These are phyloP conservation scores for Xylaria scruposa DNA, from an alignment of 495 filamentous ascomycete species.

Conservation along the genomic window DNA sequence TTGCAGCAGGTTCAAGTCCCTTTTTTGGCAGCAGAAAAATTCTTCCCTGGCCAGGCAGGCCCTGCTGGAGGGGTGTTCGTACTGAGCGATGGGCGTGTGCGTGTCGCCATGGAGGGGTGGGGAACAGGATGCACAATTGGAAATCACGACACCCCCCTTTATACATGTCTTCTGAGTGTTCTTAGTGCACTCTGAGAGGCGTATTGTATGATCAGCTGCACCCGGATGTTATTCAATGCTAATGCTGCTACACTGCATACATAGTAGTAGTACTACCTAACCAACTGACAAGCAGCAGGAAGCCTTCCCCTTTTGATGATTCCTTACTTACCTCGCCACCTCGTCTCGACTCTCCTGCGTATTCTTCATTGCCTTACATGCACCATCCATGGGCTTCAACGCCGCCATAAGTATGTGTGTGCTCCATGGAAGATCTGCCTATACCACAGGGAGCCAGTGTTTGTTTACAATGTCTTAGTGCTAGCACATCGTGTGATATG, in stretches of 20 bases:
- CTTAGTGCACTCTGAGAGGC: conserved; percentile 17
- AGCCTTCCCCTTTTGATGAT: not conserved
- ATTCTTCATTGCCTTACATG: not conserved
- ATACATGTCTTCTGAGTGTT: conserved; percentile 13
- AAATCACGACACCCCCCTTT: conserved; percentile 30
- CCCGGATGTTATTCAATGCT: not conserved
- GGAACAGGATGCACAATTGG: conserved; percentile 27
- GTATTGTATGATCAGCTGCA: conserved; percentile 26
- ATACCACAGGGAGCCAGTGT: not conserved
- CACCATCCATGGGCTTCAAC: conserved; percentile 8
- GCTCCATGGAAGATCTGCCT: conserved; percentile 8
- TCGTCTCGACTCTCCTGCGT: not conserved
- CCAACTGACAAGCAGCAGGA: not conserved
- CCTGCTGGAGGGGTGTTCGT: conserved; percentile 11
- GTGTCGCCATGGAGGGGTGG: conserved; percentile 12
- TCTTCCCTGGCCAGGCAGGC: conserved; percentile 11
- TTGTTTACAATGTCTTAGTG: conserved; percentile 12
- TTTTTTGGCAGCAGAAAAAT: conserved; percentile 28
- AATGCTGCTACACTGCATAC: not conserved
- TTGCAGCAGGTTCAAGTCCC: conserved; percentile 18
- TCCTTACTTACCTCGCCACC: not conserved
- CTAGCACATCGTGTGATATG: conserved; percentile 22
- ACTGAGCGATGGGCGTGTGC: not conserved
- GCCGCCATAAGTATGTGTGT: conserved; percentile 6
- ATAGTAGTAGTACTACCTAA: not conserved